A percentile compares a stretch with the other conserved stretches of the same genome.
Evolutionary conservation across 2,329 filamentous ascomycete genomes (phyloP).

Genomic region (Meredithiella fracta): DNA sequence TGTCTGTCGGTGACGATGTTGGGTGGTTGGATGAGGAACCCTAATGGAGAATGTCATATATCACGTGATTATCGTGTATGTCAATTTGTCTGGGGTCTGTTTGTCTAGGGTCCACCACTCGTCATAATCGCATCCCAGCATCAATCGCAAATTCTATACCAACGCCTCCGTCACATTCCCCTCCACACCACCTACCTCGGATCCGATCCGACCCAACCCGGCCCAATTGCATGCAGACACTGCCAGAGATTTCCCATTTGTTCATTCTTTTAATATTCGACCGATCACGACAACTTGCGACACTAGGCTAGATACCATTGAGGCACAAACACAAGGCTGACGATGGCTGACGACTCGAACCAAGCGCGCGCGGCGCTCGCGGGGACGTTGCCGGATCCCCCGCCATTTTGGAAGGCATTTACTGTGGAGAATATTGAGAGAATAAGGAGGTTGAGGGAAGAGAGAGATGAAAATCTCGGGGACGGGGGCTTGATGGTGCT

Average conservation of each 20-base stretch:
- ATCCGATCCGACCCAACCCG: too few relatives aligned
- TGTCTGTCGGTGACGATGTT: slow-evolving; percentile 1
- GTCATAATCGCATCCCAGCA: too few relatives aligned
- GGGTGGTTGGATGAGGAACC: slow-evolving; percentile 6
- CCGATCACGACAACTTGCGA: too few relatives aligned
- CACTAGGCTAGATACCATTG: too few relatives aligned
- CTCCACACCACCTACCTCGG: too few relatives aligned
- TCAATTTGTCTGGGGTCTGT: too few relatives aligned
- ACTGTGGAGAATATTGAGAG: slow-evolving; percentile 56
- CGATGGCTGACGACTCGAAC: slow-evolving; percentile 40
- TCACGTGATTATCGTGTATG: too few relatives aligned
- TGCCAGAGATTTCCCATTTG: not conserved
- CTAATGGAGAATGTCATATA: too few relatives aligned
- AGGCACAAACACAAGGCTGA: not conserved
- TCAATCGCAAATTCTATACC: too few relatives aligned
- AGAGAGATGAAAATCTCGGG: slow-evolving; percentile 11
- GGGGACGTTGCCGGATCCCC: slow-evolving; percentile 68
- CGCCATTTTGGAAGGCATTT: slow-evolving; percentile 80
- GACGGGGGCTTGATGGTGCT: slow-evolving; percentile 33
- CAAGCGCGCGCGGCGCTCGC: slow-evolving; percentile 30
- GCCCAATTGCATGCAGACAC: too few relatives aligned
- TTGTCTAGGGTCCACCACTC: too few relatives aligned
- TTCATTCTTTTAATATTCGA: not conserved
- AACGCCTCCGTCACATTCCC: too few relatives aligned
- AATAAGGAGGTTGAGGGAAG: slow-evolving; percentile 27